Evolutionary conservation across 768 basidiomycete species (phyloP), one percentile per base, ranked within the genome.

Genomic region (Dictyophora rubrovolvata): DNA sequence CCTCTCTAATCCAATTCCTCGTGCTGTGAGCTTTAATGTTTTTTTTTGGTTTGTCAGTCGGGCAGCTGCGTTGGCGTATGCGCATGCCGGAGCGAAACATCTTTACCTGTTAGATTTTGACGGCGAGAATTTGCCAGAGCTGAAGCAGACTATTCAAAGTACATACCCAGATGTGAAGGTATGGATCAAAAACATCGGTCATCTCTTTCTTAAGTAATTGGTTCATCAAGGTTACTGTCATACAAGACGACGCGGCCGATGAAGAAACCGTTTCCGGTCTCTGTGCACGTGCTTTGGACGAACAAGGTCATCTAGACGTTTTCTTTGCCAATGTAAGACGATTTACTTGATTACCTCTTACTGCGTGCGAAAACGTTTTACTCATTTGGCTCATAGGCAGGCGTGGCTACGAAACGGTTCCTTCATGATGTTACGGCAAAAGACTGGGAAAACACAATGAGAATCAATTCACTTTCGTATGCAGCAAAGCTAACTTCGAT

Each of bases 241-340:
- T 86, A 35, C 80, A 85, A 67, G 93, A 82, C 14, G 94, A 97
- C 68, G 93, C 93, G 14, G 85, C 92, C 18, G 84, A 91, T 66
- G 85, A 92, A 55, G 64, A 70, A 12, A 79, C 85, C 10, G 85
- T 96, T 58, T 75, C 80, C 20, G 72, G 71, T 6, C 69, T 93
- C 1, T 92, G 93, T 69, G 73, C 85, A 59, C 83, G 75, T 59
- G 90, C 87, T 1, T 66, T 92, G 34, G 71, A 79, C 48, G 92
- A 96, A 61, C 86, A 94, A 67, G 92, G 93, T 9, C 79, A 83
- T 60, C 76, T 97, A 12, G 94, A 97, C 64, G 84, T 94, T 63
- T 96, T 96, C 77, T 97, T 93, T 68, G 94, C 94, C 35, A 96
- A 97, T 69, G 93, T 91, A 56, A 62, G 50, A 48, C 37, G 0